A percentile compares a stretch with the other conserved stretches of the same genome.
Evolutionary conservation across 2,329 filamentous ascomycete species (phyloP).

Genomic region (Hymenoscyphus salicellus): DNA sequence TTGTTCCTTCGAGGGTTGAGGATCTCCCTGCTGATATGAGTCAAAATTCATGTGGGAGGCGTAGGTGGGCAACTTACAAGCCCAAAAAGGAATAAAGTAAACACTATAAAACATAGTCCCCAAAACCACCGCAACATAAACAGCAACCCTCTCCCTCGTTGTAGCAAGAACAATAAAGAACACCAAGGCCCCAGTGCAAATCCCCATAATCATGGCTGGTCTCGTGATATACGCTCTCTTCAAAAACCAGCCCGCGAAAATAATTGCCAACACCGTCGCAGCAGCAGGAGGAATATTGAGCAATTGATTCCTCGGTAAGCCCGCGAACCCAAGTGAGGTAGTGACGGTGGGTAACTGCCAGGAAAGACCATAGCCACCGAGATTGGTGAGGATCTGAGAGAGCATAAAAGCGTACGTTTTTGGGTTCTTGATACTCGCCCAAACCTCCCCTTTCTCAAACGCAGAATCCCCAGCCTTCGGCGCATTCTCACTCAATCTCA

Average conservation of each 20-base stretch:
- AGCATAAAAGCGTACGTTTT: slow-evolving; percentile 40
- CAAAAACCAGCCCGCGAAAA: slow-evolving; percentile 42
- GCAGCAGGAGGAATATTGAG: slow-evolving; percentile 47
- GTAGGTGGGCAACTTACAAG: slow-evolving; percentile 31
- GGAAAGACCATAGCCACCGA: slow-evolving; percentile 42
- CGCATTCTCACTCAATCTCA: slow-evolving; percentile 40
- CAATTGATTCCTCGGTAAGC: slow-evolving; percentile 43
- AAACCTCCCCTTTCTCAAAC: slow-evolving; percentile 39
- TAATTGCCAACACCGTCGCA: slow-evolving; percentile 40
- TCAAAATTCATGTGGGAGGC: neutral
- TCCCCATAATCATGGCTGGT: slow-evolving; percentile 41
- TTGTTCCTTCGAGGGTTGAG: slow-evolving; percentile 42
- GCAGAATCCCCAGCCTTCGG: slow-evolving; percentile 39
- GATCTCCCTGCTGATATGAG: slow-evolving; percentile 36
- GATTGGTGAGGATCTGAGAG: slow-evolving; percentile 40
- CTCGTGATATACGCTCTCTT: slow-evolving; percentile 41
- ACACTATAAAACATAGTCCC: slow-evolving; percentile 44
- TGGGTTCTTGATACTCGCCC: slow-evolving; percentile 37
- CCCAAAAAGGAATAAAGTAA: slow-evolving; percentile 48
- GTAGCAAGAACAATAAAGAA: slow-evolving; percentile 47
- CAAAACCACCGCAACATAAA: slow-evolving; percentile 45
- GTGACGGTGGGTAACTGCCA: slow-evolving; percentile 45
- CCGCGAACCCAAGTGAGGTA: slow-evolving; percentile 42
- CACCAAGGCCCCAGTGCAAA: slow-evolving; percentile 41
- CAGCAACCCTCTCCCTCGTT: slow-evolving; percentile 37